phyloP scores from a whole-genome alignment of 2,329 filamentous ascomycete species.

The Fusarium coicis region DNA sequence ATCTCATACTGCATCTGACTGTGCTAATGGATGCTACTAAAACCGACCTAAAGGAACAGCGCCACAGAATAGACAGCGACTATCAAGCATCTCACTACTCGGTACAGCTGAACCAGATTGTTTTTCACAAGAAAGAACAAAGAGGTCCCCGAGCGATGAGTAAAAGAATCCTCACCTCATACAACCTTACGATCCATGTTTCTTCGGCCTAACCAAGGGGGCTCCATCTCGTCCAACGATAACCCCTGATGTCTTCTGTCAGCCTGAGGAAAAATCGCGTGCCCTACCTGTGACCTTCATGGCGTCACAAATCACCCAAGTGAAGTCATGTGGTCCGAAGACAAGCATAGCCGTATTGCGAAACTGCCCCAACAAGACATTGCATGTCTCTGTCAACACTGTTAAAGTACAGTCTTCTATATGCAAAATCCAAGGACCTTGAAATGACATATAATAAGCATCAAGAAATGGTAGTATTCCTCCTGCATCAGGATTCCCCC shows the following conservation, averaged over 20 bases:
- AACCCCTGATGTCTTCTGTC: constrained; percentile 22
- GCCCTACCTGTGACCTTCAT: constrained; percentile 41
- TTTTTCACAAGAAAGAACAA: background rate
- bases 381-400: constrained; percentile 6
- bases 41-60: background rate
- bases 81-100: background rate
- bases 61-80: background rate
- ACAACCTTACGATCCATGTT: constrained; percentile 2
- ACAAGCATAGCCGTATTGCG: constrained; percentile 17
- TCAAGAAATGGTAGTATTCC: constrained; percentile 13
- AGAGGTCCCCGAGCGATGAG: constrained; percentile 12
- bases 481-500: constrained; percentile 12
- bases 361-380: constrained; percentile 34
- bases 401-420: background rate
- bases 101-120: background rate
- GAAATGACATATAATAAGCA: background rate
- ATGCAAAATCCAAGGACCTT: background rate
- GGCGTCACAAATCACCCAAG: constrained; percentile 44
- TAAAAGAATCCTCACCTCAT: constrained; percentile 7
- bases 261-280: constrained; percentile 17
- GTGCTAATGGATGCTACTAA: constrained; percentile 1
- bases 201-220: background rate
- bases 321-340: constrained; percentile 42
- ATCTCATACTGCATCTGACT: constrained; percentile 29
- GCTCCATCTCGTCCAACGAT: constrained; percentile 20